Evolutionary conservation across 2,329 filamentous ascomycete genomes (phyloP), one percentile per base, ranked within the genome.

Genomic region (Diaporthe sp.): DNA sequence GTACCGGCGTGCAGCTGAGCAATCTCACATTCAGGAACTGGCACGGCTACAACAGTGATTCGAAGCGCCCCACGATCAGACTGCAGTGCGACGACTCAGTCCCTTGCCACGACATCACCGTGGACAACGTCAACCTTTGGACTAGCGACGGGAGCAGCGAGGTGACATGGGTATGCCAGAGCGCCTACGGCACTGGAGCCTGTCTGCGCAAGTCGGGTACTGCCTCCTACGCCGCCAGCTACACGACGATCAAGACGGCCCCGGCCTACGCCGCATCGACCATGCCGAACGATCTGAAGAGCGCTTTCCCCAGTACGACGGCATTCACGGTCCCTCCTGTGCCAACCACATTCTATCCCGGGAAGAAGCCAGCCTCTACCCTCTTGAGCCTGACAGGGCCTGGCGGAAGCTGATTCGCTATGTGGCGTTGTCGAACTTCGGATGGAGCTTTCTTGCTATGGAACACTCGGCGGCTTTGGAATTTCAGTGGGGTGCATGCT

Each of bases 1-100:
- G 89, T 22, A 77, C 84, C 74, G 89, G 89, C 34, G 88, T 91
- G 8, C 81, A 86, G 74, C 84, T 89, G 42, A 84, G 77, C 77
- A 89, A 89, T 80, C 83, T 91, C 77, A 88, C 84, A 0, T 85
- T 90, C 80, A 84, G 79, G 49, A 88, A 89, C 81, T 91, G 89
- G 89, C 88, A 86, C 73, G 89, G 89, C 39, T 89, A 86, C 3
- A 84, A 85, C 65, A 80, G 83, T 5, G 82, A 89, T 75, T 89
- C 88, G 22, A 79, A 84, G 69, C 86, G 89, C 42, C 88, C 88
- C 0, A 89, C 89, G 1, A 84, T 91, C 77, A 87, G 88, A 75
- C 81, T 90, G 31, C 53, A 55, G 34, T 70, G 67, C 49, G 49
- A 53, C 4, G 67, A 70, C 31, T 28, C 31, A 5, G 67, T 57